Base-by-base conservation (phyloP, 495 filamentous ascomycete genomes). In the Daldinia bambusicola region DNA sequence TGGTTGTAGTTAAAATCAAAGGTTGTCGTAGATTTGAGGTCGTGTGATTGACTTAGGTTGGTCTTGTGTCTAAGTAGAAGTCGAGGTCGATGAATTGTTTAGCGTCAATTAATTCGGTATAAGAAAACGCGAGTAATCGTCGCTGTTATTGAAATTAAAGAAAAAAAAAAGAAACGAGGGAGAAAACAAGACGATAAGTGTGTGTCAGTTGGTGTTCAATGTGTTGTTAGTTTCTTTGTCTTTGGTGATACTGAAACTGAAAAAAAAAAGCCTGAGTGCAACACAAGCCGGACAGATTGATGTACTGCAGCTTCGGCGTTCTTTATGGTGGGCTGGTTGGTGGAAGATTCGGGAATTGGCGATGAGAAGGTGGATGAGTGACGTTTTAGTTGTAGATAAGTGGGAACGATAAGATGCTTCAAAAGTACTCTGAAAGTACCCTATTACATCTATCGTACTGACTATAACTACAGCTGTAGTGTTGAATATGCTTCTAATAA, bases 281-380 rank as follows among this genome's bases (percentile, higher is more conserved):
- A 22, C 4, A 9, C 18, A 48, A 48, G 43, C 9, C 12, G 43
- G 9, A 48, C 5, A 61, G 43, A 45, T 67, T 67, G 45, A 43
- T 40, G 63, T 57, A 67, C 69, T 67, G 64, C 55, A 69, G 61
- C 61, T 66, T 55, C 48, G 63, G 55, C 66, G 61, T 70, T 70
- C 66, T 67, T 62, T 69, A 38, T 66, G 63, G 67, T 70, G 58
- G 62, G 53, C 37, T 20, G 66, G 71, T 66, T 74, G 62, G 67
- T 74, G 50, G 71, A 74, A 74, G 71, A 70, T 74, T 74, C 71
- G 71, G 71, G 71, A 74, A 74, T 74, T 70, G 71, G 67, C 71
- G 63, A 70, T 43, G 67, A 61, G 61, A 57, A 37, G 43, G 26
- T 57, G 55, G 31, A 59, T 14, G 31, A 69, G 70, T 73, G 70